Percentiles rank a stretch among this genome's conserved stretches.
phyloP scores from a whole-genome alignment of 1,284 basidiomycete species.

The Cystobasidiaceae sp. region DNA sequence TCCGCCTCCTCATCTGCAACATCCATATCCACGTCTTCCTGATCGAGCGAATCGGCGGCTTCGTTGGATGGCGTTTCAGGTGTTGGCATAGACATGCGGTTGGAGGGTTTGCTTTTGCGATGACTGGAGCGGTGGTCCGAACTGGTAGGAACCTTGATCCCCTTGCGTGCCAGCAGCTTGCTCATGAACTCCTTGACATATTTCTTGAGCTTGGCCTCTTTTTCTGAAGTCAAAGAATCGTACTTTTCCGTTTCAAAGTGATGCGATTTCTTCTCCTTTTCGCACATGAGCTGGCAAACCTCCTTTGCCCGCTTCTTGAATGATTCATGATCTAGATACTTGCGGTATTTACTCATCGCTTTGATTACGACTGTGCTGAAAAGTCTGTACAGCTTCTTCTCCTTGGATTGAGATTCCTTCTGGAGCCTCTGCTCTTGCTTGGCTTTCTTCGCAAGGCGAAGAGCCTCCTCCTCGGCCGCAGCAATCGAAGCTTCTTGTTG shows the following conservation, averaged over 20 bases:
- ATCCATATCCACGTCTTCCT: constrained; percentile 25
- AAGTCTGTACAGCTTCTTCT: constrained; percentile 75
- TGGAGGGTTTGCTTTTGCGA: no score
- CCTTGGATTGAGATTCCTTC: constrained; percentile 65
- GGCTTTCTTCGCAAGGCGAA: constrained; percentile 25
- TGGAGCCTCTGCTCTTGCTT: constrained; percentile 41
- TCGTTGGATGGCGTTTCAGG: constrained; percentile 19
- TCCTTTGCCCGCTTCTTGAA: constrained; percentile 97
- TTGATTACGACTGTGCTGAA: constrained; percentile 85
- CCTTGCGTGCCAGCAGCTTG: constrained; percentile 24
- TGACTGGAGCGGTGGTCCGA: background rate
- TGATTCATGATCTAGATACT: constrained; percentile 69
- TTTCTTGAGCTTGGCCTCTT: constrained; percentile 80
- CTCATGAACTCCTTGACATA: constrained; percentile 74
- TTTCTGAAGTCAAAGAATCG: constrained; percentile 75
- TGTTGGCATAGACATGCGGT: background rate
- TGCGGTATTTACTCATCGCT: constrained; percentile 81
- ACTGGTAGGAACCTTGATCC: constrained; percentile 8
- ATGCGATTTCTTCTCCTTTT: constrained; percentile 89
- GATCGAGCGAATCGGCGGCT: no score
- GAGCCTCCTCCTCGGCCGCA: constrained; percentile 33
- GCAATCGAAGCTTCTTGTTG: constrained; percentile 43
- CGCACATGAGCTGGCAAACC: constrained; percentile 52
- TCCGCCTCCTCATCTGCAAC: constrained; percentile 11
- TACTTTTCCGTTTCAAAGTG: constrained; percentile 65